Percentiles rank a stretch among this genome's conserved stretches.
These are phyloP conservation scores for Metarhizium robertsii DNA, from an alignment of 2,329 filamentous ascomycete genomes.

Conservation along the genomic window DNA sequence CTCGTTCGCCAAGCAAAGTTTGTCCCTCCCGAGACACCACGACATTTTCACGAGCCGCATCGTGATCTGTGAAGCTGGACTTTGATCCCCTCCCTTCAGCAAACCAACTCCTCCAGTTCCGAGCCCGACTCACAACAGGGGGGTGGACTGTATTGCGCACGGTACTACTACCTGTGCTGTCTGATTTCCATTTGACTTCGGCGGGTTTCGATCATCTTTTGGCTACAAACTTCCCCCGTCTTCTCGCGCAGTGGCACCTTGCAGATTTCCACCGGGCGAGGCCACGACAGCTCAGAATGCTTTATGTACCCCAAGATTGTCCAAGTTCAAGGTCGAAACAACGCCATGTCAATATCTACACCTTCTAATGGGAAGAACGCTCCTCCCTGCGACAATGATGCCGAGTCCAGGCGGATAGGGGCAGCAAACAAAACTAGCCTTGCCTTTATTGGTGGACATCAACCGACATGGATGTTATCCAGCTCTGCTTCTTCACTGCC, in stretches of 20 bases:
- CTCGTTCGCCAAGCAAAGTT: neutral
- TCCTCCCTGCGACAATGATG: neutral
- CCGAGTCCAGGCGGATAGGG: neutral
- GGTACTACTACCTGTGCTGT: no score
- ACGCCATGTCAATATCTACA: neutral
- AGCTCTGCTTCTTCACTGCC: neutral
- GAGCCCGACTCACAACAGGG: no score
- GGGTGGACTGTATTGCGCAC: no score
- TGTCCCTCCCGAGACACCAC: neutral
- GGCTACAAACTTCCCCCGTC: neutral
- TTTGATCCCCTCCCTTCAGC: no score
- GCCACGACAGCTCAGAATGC: neutral
- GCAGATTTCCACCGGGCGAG: neutral
- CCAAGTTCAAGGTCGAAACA: neutral
- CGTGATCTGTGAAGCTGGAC: neutral
- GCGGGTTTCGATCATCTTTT: no score
- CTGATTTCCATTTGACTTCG: no score
- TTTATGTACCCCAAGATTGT: neutral
- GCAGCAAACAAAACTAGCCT: slow-evolving; percentile 6
- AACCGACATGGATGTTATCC: slow-evolving; percentile 3
- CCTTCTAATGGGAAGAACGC: neutral
- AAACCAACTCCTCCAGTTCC: no score
- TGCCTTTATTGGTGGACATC: slow-evolving; percentile 5
- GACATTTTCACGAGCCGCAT: neutral
- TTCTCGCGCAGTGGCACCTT: neutral